phyloP scores from a whole-genome alignment of 73 alveolate genomes.

The Paramecium caudatum region DNA sequence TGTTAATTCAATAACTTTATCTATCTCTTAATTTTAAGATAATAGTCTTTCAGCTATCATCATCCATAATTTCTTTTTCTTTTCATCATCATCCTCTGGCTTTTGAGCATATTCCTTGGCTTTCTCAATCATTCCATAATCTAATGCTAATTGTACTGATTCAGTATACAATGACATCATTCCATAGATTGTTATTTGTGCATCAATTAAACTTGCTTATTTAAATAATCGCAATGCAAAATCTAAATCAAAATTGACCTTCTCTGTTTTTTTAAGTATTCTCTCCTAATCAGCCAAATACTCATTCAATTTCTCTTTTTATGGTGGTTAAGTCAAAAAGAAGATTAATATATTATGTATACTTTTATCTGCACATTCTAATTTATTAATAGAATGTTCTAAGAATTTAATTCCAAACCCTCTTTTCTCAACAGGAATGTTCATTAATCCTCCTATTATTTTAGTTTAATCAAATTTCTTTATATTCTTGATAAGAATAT shows the following conservation, averaged over 20 bases:
- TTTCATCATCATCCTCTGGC: constrained; percentile 88
- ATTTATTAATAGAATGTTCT: constrained; percentile 77
- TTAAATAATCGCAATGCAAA: constrained; percentile 96
- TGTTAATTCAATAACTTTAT: constrained; percentile 89
- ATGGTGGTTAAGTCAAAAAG: constrained; percentile 86
- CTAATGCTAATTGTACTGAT: constrained; percentile 95
- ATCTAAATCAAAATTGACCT: constrained; percentile 90
- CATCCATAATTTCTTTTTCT: constrained; percentile 95
- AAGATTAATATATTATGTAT: constrained; percentile 93
- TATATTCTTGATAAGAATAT: constrained; percentile 78
- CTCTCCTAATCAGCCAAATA: constrained; percentile 86
- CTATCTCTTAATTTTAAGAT: constrained; percentile 83
- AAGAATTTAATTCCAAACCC: constrained; percentile 81
- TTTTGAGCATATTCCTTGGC: constrained; percentile 96
- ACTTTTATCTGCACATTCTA: constrained; percentile 86
- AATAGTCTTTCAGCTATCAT: constrained; percentile 91
- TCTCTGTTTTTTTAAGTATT: constrained; percentile 73
- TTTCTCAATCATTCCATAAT: constrained; percentile 86
- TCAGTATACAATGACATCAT: constrained; percentile 96
- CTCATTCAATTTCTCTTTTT: constrained; percentile 83
- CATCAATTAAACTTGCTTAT: constrained; percentile 86
- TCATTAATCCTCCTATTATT: constrained; percentile 93
- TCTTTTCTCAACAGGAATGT: constrained; percentile 84
- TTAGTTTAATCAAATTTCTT: constrained; percentile 87
- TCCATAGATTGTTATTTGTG: constrained; percentile 89